Base-by-base conservation (phyloP, 345 rosid species). In the Physaria fendleri region DNA sequence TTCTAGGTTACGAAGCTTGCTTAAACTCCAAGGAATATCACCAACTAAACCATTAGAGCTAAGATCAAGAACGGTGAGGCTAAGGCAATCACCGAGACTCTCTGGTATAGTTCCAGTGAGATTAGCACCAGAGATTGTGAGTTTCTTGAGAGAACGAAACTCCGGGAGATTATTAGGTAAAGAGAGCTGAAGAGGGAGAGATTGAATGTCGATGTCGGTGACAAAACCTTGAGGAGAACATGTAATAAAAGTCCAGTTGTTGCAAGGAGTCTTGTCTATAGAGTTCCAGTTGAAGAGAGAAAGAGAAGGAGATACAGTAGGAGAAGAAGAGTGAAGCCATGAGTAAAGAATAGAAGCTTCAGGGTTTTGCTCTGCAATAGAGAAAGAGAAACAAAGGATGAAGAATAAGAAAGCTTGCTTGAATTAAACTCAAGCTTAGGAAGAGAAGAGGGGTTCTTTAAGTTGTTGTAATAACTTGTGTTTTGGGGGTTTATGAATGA, bases 181-280 rank as follows among this genome's bases (percentile, higher is more conserved):
- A 5, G 98, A 78, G 16, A 79, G 69, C 50, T 84, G 65, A 27
- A 91, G 77, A 50, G 79, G 75, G 24, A 83, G 34, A 1, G 95
- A 82, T 5, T 76, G 75, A 11, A 91, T 88, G 22, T 60, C 56
- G 66, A 91, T 91, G 38, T 76, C 78, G 27, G 85, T 77, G 71
- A 91, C 88, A 50, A 72, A 81, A 34, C 85, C 87, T 59, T 70
- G 79, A 21, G 81, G 54, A 12, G 94, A 82, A 12, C 96, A 91
- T 40, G 78, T 77, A 42, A 91, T 75, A 77, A 77, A 82, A 74
- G 88, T 66, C 98, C 96, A 91, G 71, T 82, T 83, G 66, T 76
- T 76, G 69, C 98, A 91, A 27, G 98, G 95, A 10, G 73, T 66
- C 48, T 74, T 23, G 74, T 87, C 92, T 23, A 56, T 59, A 37